phyloP scores from a whole-genome alignment of 2,329 filamentous ascomycete genomes.

The Aureobasidium pullulans region DNA sequence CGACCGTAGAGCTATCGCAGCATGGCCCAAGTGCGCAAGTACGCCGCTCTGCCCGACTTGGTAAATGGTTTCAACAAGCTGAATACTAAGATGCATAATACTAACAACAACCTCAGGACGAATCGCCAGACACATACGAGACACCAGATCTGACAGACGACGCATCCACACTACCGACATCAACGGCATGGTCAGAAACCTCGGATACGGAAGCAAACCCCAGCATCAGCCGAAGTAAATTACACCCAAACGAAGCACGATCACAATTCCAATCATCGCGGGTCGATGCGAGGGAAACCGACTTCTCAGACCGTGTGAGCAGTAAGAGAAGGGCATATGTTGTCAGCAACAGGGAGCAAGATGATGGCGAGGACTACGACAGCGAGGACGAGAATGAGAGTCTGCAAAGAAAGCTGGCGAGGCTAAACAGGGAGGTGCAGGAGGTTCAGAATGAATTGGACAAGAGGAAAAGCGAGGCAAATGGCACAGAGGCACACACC shows the following conservation, averaged over 20 bases:
- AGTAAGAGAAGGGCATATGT: constrained; percentile 79
- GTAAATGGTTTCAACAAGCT: not conserved
- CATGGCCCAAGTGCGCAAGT: constrained; percentile 18
- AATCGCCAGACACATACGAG: constrained; percentile 88
- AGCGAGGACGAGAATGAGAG: constrained; percentile 76
- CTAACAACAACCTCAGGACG: constrained; percentile 10
- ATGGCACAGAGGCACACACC: constrained; percentile 36
- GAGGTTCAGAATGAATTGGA: constrained; percentile 53
- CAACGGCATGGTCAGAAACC: constrained; percentile 41
- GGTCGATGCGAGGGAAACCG: constrained; percentile 69
- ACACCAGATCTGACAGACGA: constrained; percentile 90
- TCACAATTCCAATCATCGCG: constrained; percentile 67
- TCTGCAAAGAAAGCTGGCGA: constrained; percentile 69
- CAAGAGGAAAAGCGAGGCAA: constrained; percentile 27
- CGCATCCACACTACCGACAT: constrained; percentile 60
- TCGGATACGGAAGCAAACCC: constrained; percentile 26
- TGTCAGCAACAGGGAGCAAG: constrained; percentile 51
- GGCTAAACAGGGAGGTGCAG: constrained; percentile 74
- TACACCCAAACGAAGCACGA: constrained; percentile 73
- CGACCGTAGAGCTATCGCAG: not conserved
- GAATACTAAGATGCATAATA: too few species aligned
- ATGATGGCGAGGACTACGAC: constrained; percentile 54
- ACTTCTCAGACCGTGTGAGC: constrained; percentile 84
- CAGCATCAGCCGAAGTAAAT: constrained; percentile 63
- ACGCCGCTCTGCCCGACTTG: constrained; percentile 17